Conservation (phyloP, 2,329 filamentous ascomycete species). For the Paecilomyces formosus region DNA sequence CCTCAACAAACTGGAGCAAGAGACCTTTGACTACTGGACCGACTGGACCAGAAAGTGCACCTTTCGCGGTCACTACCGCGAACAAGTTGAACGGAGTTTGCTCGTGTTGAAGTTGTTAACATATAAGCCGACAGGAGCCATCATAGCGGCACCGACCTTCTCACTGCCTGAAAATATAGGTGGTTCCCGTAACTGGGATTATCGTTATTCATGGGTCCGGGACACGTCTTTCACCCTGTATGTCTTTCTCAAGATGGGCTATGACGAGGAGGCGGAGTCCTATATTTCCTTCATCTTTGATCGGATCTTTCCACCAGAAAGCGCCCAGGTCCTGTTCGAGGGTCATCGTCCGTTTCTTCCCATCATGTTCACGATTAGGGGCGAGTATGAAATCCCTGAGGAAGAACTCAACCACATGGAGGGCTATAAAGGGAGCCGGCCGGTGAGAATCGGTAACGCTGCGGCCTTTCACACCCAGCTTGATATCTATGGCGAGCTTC, state of each 20-base stretch:
- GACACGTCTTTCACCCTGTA: slow-evolving; percentile 74
- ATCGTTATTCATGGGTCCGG: slow-evolving; percentile 63
- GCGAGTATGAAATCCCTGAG: slow-evolving; percentile 68
- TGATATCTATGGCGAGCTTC: slow-evolving; percentile 71
- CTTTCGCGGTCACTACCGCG: slow-evolving; percentile 65
- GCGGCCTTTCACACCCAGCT: slow-evolving; percentile 70
- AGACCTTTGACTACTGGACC: slow-evolving; percentile 65
- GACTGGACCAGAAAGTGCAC: slow-evolving; percentile 64
- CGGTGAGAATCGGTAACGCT: slow-evolving; percentile 70
- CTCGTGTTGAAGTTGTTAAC: slow-evolving; percentile 71
- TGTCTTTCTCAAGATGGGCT: slow-evolving; percentile 66
- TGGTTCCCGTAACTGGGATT: slow-evolving; percentile 48
- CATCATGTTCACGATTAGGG: slow-evolving; percentile 75
- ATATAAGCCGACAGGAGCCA: slow-evolving; percentile 71
- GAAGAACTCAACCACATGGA: slow-evolving; percentile 61
- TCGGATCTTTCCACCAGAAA: slow-evolving; percentile 44
- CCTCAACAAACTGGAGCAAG: slow-evolving; percentile 57
- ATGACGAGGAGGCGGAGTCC: slow-evolving; percentile 66
- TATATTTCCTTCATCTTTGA: slow-evolving; percentile 75
- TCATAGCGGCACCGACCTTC: slow-evolving; percentile 69
- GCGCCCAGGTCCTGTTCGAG: slow-evolving; percentile 51
- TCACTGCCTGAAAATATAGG: slow-evolving; percentile 69
- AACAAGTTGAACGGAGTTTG: slow-evolving; percentile 63
- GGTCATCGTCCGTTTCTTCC: slow-evolving; percentile 51
- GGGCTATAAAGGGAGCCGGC: slow-evolving; percentile 62